Conservation (phyloP, 1,284 basidiomycete species). For the Ustilago cynodontis region DNA sequence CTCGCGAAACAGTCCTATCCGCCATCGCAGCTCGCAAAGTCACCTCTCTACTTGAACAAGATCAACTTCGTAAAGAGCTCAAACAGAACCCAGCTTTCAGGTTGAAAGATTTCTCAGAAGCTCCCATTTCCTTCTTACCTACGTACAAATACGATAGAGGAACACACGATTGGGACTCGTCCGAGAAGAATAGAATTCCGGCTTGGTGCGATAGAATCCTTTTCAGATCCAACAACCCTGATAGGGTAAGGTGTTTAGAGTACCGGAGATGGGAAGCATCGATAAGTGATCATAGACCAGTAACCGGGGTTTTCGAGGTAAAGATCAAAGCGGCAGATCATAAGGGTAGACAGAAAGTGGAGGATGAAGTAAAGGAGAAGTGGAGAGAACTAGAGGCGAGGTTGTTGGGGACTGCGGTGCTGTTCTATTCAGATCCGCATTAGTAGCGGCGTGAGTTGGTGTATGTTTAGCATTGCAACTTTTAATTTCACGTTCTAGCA, state of each 20-base stretch:
- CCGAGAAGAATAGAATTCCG: conserved; percentile 87
- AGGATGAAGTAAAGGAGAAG: conserved; percentile 22
- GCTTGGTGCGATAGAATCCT: conserved; percentile 97
- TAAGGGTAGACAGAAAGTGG: conserved; percentile 11
- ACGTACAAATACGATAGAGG: conserved; percentile 93
- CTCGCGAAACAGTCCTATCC: conserved; percentile 82
- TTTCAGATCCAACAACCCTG: conserved; percentile 78
- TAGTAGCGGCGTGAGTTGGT: not conserved
- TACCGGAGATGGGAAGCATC: conserved; percentile 68
- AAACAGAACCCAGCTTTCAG: conserved; percentile 86
- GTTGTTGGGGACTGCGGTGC: conserved; percentile 14
- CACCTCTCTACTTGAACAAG: conserved; percentile 78
- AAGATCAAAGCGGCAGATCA: conserved; percentile 45
- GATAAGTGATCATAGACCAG: conserved; percentile 69
- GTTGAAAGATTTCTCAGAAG: conserved; percentile 84
- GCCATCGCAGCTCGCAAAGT: conserved; percentile 79
- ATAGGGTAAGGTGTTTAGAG: conserved; percentile 71
- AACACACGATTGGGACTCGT: conserved; percentile 84
- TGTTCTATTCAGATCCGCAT: conserved; percentile 31
- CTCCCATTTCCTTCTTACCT: conserved; percentile 73
- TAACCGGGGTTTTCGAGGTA: conserved; percentile 56
- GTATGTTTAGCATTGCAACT: too few species aligned
- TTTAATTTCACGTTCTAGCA: not conserved
- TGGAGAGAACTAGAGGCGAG: conserved; percentile 26
- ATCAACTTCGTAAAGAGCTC: conserved; percentile 91